Conservation (phyloP, 2,329 filamentous ascomycete species). For the Stachybotrys elegans region DNA sequence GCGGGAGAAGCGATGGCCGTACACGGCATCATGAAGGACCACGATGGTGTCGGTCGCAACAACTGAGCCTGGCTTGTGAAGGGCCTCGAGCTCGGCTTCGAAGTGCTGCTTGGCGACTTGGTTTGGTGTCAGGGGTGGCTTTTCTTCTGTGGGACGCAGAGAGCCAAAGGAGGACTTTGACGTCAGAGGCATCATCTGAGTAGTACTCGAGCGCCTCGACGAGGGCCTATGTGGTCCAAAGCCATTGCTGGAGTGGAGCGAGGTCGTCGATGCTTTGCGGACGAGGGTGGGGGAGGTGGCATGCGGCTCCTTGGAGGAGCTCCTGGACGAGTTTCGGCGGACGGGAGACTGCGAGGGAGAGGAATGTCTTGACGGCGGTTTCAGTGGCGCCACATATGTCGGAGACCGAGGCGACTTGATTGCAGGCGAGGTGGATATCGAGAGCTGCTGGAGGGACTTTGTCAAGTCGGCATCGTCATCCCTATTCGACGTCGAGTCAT, state of each 20-base stretch:
- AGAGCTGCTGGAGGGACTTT: conserved; percentile 39
- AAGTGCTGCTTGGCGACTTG: conserved; percentile 66
- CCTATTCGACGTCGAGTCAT: too few species aligned
- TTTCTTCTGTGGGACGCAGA: conserved; percentile 25
- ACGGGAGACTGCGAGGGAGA: conserved; percentile 37
- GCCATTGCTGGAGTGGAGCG: conserved; percentile 45
- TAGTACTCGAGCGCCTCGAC: conserved; percentile 45
- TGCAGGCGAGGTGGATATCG: conserved; percentile 28
- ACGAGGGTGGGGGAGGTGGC: conserved; percentile 46
- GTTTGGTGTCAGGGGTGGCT: conserved; percentile 39
- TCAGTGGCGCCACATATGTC: conserved; percentile 27
- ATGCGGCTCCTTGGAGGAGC: conserved; percentile 38
- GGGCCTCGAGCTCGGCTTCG: conserved; percentile 60
- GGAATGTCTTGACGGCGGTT: conserved; percentile 28
- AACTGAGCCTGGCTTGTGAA: conserved; percentile 43
- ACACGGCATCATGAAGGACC: conserved; percentile 88
- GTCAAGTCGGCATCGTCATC: conserved; percentile 29
- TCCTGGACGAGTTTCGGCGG: conserved; percentile 31
- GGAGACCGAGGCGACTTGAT: conserved; percentile 21
- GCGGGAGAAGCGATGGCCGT: conserved; percentile 86
- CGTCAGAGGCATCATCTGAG: conserved; percentile 37
- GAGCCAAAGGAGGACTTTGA: conserved; percentile 28
- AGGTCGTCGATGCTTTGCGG: conserved; percentile 54
- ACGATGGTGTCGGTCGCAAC: conserved; percentile 63
- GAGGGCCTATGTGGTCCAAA: conserved; percentile 29